Evolutionary conservation across 2,329 filamentous ascomycete genomes (phyloP).

Genomic region (Xylariaceae sp.): DNA sequence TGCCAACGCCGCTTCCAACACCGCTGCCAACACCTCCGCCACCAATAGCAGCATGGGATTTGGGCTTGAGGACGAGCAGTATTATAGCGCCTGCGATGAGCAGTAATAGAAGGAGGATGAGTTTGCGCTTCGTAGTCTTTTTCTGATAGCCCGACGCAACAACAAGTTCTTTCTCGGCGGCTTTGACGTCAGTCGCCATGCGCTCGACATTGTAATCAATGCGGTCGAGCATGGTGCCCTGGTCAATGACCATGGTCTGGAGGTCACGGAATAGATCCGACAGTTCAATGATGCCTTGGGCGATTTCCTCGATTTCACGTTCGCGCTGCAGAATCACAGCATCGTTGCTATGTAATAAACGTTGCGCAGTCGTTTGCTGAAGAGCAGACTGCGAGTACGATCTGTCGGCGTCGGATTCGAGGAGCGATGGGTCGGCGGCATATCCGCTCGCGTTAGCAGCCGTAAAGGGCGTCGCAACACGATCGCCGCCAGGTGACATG

Average conservation of each 20-base stretch:
- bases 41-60: constrained; percentile 35
- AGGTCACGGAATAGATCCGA: constrained; percentile 95
- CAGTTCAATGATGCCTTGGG: constrained; percentile 94
- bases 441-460: constrained; percentile 46
- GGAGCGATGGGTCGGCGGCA: constrained; percentile 73
- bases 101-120: constrained; percentile 81
- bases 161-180: constrained; percentile 84
- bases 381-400: constrained; percentile 87
- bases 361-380: constrained; percentile 61
- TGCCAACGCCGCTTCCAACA: constrained; percentile 12
- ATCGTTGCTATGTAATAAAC: constrained; percentile 69
- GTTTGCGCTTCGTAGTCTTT: constrained; percentile 82
- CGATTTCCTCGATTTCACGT: constrained; percentile 95
- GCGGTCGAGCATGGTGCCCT: constrained; percentile 84
- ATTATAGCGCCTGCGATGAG: constrained; percentile 85
- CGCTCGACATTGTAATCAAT: constrained; percentile 98
- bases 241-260: constrained; percentile 90
- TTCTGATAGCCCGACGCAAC: constrained; percentile 86
- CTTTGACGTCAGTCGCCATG: constrained; percentile 91
- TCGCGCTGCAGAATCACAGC: constrained; percentile 84
- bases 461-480: constrained; percentile 45
- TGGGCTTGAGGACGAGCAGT: constrained; percentile 74
- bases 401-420: constrained; percentile 90
- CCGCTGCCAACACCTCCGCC: constrained; percentile 13
- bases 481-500: constrained; percentile 46